Conservation (phyloP, 352 stramenopile species). For the Pythium insidiosum region DNA sequence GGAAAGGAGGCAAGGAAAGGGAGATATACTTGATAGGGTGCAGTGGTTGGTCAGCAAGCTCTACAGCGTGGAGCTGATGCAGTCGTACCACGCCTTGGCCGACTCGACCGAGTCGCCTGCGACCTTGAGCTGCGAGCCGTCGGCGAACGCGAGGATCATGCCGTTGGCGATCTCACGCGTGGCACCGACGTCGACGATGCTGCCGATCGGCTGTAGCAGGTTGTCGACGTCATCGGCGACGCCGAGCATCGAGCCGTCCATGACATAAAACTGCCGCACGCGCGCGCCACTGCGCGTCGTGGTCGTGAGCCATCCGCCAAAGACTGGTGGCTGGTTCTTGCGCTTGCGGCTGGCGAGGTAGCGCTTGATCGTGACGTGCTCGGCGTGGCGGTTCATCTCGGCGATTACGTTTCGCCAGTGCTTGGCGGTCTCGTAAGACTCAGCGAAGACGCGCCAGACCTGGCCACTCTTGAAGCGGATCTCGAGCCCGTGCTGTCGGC, state of each 20-base stretch:
- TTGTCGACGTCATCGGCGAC: conserved; percentile 79
- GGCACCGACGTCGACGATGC: conserved; percentile 48
- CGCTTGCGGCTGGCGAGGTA: conserved; percentile 57
- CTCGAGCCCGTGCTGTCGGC: conserved; percentile 56
- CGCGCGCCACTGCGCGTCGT: conserved; percentile 27
- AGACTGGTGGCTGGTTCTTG: conserved; percentile 62
- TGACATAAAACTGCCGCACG: conserved; percentile 70
- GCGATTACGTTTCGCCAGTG: conserved; percentile 62
- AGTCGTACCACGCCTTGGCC: conserved; percentile 68
- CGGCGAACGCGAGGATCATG: conserved; percentile 56
- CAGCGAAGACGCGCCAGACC: conserved; percentile 59
- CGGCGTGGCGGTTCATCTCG: conserved; percentile 32
- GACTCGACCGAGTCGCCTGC: conserved; percentile 66
- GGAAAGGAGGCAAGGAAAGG: too few relatives aligned
- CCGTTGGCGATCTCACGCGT: conserved; percentile 58
- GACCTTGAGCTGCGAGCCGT: conserved; percentile 52
- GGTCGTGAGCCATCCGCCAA: conserved; percentile 79
- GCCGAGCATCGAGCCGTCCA: conserved; percentile 58
- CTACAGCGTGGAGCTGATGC: conserved; percentile 27
- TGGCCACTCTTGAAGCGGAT: conserved; percentile 59
- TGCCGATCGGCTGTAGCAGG: conserved; percentile 55
- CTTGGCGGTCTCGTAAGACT: conserved; percentile 74
- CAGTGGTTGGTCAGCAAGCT: too few relatives aligned
- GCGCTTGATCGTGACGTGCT: conserved; percentile 57
- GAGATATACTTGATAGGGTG: too few relatives aligned